These are phyloP conservation scores for Chalaropsis ovoidea DNA, from an alignment of 2,329 filamentous ascomycete genomes.

Conservation along the genomic window DNA sequence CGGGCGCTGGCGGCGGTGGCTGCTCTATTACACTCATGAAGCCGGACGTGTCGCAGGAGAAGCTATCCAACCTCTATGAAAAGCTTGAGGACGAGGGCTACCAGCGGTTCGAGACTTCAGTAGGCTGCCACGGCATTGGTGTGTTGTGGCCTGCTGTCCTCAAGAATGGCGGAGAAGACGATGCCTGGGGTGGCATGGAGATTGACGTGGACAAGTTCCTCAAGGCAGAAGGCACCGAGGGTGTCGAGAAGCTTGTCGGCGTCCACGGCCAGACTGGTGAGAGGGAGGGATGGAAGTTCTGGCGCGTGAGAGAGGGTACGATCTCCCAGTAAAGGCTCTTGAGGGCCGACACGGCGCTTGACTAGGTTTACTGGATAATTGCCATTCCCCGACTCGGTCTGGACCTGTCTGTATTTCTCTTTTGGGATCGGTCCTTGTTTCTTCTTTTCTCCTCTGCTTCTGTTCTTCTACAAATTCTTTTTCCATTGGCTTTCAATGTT, in stretches of 20 bases:
- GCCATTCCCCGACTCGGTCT: no score
- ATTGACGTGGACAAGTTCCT: slow-evolving; percentile 81
- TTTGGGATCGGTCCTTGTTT: not conserved
- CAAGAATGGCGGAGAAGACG: slow-evolving; percentile 70
- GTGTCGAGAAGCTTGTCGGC: slow-evolving; percentile 78
- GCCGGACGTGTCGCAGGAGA: slow-evolving; percentile 48
- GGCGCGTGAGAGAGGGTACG: slow-evolving; percentile 46
- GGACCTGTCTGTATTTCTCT: not conserved
- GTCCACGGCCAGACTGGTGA: slow-evolving; percentile 59
- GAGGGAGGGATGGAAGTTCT: slow-evolving; percentile 77
- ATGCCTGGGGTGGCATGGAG: slow-evolving; percentile 73
- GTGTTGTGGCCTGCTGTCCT: slow-evolving; percentile 88
- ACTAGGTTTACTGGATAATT: not conserved
- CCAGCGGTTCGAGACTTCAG: slow-evolving; percentile 73
- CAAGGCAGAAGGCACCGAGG: slow-evolving; percentile 70
- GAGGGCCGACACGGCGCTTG: not conserved
- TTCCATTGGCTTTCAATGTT: not conserved
- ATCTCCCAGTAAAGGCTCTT: slow-evolving; percentile 11
- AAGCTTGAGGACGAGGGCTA: slow-evolving; percentile 64
- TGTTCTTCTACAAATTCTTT: not conserved
- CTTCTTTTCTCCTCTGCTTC: not conserved
- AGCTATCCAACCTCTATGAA: slow-evolving; percentile 52
- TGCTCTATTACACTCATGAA: slow-evolving; percentile 88
- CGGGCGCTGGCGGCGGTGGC: slow-evolving; percentile 87
- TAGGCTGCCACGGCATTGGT: slow-evolving; percentile 87